Evolutionary conservation across 176 grass and related monocot species (phyloP).

Genomic region (Oryza punctata): DNA sequence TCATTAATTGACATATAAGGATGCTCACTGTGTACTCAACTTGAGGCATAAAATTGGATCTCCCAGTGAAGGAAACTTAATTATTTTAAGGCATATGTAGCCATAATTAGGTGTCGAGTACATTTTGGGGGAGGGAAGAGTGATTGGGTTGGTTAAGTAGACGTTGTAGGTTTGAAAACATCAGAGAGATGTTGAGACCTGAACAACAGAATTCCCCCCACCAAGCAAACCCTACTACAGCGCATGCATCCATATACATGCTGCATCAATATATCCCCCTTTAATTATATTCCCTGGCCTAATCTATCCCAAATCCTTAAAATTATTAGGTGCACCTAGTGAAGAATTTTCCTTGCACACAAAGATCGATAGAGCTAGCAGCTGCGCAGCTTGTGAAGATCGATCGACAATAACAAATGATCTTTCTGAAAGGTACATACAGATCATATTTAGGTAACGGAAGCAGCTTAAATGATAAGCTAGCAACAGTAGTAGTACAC

Average conservation of each 20-base stretch:
- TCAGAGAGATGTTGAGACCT: slow-evolving; percentile 76
- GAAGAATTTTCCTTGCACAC: slow-evolving; percentile 46
- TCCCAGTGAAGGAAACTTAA: slow-evolving; percentile 23
- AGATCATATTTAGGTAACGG: neutral
- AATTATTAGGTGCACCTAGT: slow-evolving; percentile 52
- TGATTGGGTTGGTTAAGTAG: slow-evolving; percentile 94
- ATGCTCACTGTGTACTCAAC: neutral
- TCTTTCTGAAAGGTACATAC: slow-evolving; percentile 44
- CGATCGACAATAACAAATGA: slow-evolving; percentile 40
- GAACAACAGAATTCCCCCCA: slow-evolving; percentile 81
- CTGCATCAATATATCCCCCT: neutral
- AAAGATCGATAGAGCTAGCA: slow-evolving; percentile 10
- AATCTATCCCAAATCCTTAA: slow-evolving; percentile 26
- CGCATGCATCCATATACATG: neutral
- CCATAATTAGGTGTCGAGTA: slow-evolving; percentile 51
- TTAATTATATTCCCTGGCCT: neutral
- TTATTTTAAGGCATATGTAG: slow-evolving; percentile 62
- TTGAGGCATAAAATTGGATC: neutral
- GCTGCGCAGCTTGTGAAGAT: slow-evolving; percentile 1
- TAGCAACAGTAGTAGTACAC: neutral
- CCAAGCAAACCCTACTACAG: slow-evolving; percentile 71
- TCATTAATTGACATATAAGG: neutral
- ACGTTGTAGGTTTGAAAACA: slow-evolving; percentile 97
- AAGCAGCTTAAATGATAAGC: neutral
- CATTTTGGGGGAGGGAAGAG: slow-evolving; percentile 43